A percentile compares a stretch with the other conserved stretches of the same genome.
Evolutionary conservation across 176 grass and related monocot genomes (phyloP).

Genomic region (Eleusine coracana): DNA sequence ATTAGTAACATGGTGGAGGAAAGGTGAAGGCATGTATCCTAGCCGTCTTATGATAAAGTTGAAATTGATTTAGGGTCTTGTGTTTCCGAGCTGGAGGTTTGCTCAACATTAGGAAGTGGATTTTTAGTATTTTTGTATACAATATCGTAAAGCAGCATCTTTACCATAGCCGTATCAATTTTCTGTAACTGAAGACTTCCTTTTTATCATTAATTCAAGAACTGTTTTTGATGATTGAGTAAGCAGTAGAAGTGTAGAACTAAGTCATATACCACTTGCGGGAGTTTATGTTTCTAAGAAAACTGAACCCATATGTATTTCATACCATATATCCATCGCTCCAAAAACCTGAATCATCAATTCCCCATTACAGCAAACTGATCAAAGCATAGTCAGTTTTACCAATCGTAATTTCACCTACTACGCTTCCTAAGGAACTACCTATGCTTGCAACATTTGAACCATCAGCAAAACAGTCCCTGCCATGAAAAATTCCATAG

Average conservation of each 20-base stretch:
- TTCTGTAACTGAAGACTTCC: background rate
- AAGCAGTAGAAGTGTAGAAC: background rate
- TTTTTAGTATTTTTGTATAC: background rate
- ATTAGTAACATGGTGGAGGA: background rate
- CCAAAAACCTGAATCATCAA: background rate
- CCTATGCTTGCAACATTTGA: background rate
- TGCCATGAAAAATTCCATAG: background rate
- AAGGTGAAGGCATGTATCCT: too few species aligned
- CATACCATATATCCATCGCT: background rate
- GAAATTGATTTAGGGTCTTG: too few species aligned
- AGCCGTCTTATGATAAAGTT: too few species aligned
- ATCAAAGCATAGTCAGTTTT: background rate
- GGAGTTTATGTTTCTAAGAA: background rate
- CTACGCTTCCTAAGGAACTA: background rate
- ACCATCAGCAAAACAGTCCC: background rate
- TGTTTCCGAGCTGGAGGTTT: background rate
- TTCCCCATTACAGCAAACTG: background rate
- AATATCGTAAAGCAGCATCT: background rate
- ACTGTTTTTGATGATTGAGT: background rate
- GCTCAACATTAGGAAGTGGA: background rate
- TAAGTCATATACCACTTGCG: background rate
- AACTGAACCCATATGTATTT: background rate
- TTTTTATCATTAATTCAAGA: background rate
- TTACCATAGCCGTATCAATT: background rate
- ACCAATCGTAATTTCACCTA: background rate